phyloP scores from a whole-genome alignment of 441 rosid species.

The Mallotus japonicus region DNA sequence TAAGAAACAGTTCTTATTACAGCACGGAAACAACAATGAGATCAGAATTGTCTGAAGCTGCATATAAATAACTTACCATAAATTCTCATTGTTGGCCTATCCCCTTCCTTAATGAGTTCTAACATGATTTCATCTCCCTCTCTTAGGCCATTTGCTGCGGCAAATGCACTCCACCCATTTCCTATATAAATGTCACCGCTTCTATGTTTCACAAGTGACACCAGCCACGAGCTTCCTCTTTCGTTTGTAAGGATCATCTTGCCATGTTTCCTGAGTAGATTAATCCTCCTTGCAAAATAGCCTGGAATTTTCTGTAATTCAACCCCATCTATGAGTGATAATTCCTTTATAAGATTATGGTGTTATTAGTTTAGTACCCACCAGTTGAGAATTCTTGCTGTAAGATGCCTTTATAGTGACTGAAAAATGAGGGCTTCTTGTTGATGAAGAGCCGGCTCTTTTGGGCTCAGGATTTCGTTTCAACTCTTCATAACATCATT shows the following conservation, averaged over 20 bases:
- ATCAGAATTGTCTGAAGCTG: too few relatives aligned
- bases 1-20: neutral
- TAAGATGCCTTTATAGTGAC: neutral
- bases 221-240: constrained; percentile 6
- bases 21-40: neutral
- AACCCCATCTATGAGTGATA: neutral
- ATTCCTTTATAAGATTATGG: neutral
- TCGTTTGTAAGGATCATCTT: constrained; percentile 15
- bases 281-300: neutral
- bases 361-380: neutral
- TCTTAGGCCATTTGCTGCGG: constrained; percentile 11
- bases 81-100: constrained; percentile 4
- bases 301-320: constrained; percentile 20
- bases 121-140: constrained; percentile 12
- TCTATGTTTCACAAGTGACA: neutral
- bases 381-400: neutral
- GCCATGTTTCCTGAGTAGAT: neutral
- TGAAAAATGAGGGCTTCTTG: neutral
- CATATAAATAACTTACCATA: neutral
- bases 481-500: neutral
- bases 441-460: neutral
- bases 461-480: neutral
- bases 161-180: constrained; percentile 9
- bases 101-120: constrained; percentile 14
- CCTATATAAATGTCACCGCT: neutral